Evolutionary conservation across 2,329 filamentous ascomycete species (phyloP), one percentile per base, ranked within the genome.

Genomic region (Calonectria fujianensis): DNA sequence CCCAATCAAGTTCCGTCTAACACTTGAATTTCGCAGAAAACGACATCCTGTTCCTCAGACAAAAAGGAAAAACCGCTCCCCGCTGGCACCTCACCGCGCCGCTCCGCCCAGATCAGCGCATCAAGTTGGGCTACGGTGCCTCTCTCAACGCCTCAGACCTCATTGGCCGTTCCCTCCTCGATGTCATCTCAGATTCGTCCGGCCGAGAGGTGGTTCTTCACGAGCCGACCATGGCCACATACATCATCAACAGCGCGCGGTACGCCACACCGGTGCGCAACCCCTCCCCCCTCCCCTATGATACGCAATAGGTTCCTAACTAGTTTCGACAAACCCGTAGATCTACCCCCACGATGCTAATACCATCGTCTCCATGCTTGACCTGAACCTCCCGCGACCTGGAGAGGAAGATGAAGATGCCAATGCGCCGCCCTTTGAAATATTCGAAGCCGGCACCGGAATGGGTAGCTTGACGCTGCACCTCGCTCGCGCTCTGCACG

Each of bases 381-480:
- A 97, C 82, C 88, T 97, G 57, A 93, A 96, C 82, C 90, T 92
- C 37, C 82, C 86, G 3, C 83, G 85, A 80, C 79, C 85, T 37
- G 77, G 80, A 48, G 81, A 85, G 74, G 82, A 85, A 31, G 82
- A 83, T 27, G 74, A 80, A 14, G 79, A 80, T 18, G 82, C 84
- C 8, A 83, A 85, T 16, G 79, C 84, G 18, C 84, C 87, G 11
- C 90, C 89, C 0, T 83, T 96, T 16, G 94, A 96, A 82, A 94
- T 97, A 57, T 92, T 97, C 68, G 95, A 97, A 84, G 94, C 94
- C 61, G 95, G 95, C 20, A 97, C 95, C 4, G 95, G 95, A n/a
- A 94, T 96, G 87, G 95, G 95, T 73, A 93, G 93, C 41, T 85
- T 97, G 73, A 96, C 94, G 0, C 85, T 97, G 6, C 91, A 96